These are phyloP conservation scores for Jamesozyma piceae DNA, from an alignment of 805 yeast species.

Conservation along the genomic window DNA sequence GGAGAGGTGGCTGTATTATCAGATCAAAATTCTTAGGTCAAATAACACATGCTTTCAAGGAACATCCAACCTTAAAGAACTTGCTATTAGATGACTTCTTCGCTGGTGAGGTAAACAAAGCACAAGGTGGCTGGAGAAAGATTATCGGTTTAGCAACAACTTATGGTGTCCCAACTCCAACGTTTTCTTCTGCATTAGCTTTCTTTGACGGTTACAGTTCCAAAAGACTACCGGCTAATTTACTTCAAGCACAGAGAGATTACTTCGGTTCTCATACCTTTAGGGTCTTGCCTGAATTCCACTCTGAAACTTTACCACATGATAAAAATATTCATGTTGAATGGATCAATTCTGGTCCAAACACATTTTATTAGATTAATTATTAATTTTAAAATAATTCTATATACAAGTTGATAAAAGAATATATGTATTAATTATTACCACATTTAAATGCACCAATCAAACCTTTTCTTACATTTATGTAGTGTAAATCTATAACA, in stretches of 20 bases:
- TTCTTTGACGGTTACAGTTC: conserved; percentile 99
- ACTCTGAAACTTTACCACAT: conserved; percentile 64
- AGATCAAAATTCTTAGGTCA: conserved; percentile 97
- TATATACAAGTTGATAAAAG: not conserved
- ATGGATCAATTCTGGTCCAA: conserved; percentile 86
- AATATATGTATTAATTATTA: too few species aligned
- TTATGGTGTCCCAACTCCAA: conserved; percentile 95
- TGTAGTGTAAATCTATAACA: too few species aligned
- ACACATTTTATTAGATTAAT: not conserved
- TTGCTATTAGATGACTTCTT: conserved; percentile 93
- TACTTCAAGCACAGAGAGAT: conserved; percentile 98
- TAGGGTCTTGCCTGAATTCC: conserved; percentile 83
- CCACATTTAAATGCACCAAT: not conserved
- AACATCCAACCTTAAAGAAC: conserved; percentile 88
- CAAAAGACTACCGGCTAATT: conserved; percentile 89
- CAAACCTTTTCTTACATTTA: not conserved
- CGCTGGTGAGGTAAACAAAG: conserved; percentile 81
- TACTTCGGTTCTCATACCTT: conserved; percentile 99
- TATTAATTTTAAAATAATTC: too few species aligned
- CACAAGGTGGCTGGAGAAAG: conserved; percentile 93
- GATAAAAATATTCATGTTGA: conserved; percentile 85
- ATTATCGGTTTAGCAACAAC: conserved; percentile 68
- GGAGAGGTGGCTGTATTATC: conserved; percentile 99
- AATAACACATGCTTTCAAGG: conserved; percentile 92
- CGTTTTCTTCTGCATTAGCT: conserved; percentile 90